Evolutionary conservation across 108 stramenopile genomes (phyloP).

Genomic region (Discostella stelligeroides): DNA sequence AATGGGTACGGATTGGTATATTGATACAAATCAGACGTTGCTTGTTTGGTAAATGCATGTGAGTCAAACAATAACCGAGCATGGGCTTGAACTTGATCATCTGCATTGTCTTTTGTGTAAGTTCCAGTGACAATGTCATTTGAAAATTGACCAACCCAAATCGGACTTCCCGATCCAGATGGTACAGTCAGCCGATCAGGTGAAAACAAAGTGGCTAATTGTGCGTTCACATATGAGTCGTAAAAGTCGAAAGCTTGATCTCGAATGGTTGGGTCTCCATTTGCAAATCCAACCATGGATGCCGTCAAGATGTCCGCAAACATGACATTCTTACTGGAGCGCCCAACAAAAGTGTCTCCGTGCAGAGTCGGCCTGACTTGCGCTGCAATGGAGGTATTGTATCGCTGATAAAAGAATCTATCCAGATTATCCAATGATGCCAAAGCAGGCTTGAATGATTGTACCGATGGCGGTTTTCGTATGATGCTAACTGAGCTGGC

Average conservation of each 20-base stretch:
- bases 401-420: conserved; percentile 20
- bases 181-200: background rate
- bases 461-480: conserved; percentile 3
- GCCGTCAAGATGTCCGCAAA: conserved; percentile 20
- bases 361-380: conserved; percentile 5
- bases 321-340: conserved; percentile 9
- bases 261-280: background rate
- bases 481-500: conserved; percentile 3
- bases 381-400: background rate
- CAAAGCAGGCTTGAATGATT: conserved; percentile 9
- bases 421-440: conserved; percentile 9
- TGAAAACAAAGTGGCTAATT: background rate
- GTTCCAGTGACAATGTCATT: conserved; percentile 8
- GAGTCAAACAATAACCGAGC: conserved; percentile 7
- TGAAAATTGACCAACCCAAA: conserved; percentile 11
- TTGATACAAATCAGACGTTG: background rate
- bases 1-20: background rate
- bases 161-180: background rate
- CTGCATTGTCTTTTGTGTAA: background rate
- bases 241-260: background rate
- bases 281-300: conserved; percentile 8
- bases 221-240: conserved; percentile 5
- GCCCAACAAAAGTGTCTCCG: conserved; percentile 7
- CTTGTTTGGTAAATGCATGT: conserved; percentile 8
- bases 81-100: background rate